Percentiles rank a stretch among this genome's conserved stretches.
phyloP scores from a whole-genome alignment of 75 land plant species.

The Azolla pinnata region DNA sequence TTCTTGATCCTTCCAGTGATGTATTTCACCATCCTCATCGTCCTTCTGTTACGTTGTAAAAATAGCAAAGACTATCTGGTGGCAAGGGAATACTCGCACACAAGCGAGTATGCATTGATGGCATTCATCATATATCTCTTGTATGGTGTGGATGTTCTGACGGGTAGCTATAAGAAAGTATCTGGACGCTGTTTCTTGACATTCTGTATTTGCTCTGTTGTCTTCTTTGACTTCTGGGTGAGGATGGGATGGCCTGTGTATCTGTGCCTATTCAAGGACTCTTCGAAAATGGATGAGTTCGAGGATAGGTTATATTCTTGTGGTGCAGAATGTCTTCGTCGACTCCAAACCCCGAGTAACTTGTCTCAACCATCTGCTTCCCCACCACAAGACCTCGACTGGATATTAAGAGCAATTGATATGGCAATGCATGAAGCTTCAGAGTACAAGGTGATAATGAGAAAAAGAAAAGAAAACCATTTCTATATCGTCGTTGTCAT shows the following conservation, averaged over 20 bases:
- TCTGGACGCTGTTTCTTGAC: conserved; percentile 36
- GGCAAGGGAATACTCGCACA: conserved; percentile 18
- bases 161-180: conserved; percentile 6
- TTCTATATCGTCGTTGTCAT: no score
- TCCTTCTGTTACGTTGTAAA: conserved; percentile 2
- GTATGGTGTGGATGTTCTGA: conserved; percentile 4
- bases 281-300: conserved; percentile 18
- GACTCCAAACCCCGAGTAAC: neutral
- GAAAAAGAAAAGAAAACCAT: no score
- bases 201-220: conserved; percentile 29
- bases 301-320: conserved; percentile 15
- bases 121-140: conserved; percentile 23
- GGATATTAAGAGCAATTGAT: conserved; percentile 12
- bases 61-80: conserved; percentile 17
- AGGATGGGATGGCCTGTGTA: conserved; percentile 25
- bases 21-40: conserved; percentile 14
- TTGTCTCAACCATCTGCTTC: neutral
- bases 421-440: conserved; percentile 6
- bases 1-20: conserved; percentile 14
- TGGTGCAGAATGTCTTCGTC: conserved; percentile 20
- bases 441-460: conserved; percentile 21
- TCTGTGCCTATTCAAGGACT: conserved; percentile 19
- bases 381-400: conserved; percentile 9
- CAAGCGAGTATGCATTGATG: conserved; percentile 21
- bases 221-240: conserved; percentile 28